These are phyloP conservation scores for Salinomyces thailandicus DNA, from an alignment of 2,329 filamentous ascomycete species.

Conservation along the genomic window DNA sequence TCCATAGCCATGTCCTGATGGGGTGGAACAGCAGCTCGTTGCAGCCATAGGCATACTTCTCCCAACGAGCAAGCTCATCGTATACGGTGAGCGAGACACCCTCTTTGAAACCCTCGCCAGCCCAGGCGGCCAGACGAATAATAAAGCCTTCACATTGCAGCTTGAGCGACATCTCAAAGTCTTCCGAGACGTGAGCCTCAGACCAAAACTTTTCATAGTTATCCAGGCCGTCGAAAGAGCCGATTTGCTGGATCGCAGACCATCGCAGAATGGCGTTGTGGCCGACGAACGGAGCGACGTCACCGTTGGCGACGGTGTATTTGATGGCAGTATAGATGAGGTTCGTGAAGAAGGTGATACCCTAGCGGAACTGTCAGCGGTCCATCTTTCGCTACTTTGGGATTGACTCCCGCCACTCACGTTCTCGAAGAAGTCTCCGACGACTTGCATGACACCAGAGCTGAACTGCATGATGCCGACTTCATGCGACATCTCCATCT, in stretches of 20 bases:
- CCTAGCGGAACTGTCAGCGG: not conserved
- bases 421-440: constrained; percentile 62
- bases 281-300: constrained; percentile 65
- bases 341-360: constrained; percentile 67
- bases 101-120: constrained; percentile 60
- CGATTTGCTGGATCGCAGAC: constrained; percentile 51
- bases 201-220: constrained; percentile 62
- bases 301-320: constrained; percentile 60
- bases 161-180: constrained; percentile 65
- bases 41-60: constrained; percentile 63
- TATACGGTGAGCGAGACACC: constrained; percentile 64
- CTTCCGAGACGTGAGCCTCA: constrained; percentile 64
- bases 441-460: constrained; percentile 68
- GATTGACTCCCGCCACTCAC: constrained; percentile 26
- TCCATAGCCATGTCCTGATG: constrained; percentile 48
- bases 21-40: constrained; percentile 63
- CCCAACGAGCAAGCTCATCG: constrained; percentile 61
- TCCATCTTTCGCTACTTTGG: not conserved
- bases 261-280: constrained; percentile 68
- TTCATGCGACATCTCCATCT: constrained; percentile 60
- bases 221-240: constrained; percentile 43
- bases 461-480: constrained; percentile 63
- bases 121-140: constrained; percentile 59
- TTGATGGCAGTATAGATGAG: constrained; percentile 64
- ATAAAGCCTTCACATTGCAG: constrained; percentile 59